Evolutionary conservation across 2,329 filamentous ascomycete genomes (phyloP).

Genomic region (Thelonectria rubi): DNA sequence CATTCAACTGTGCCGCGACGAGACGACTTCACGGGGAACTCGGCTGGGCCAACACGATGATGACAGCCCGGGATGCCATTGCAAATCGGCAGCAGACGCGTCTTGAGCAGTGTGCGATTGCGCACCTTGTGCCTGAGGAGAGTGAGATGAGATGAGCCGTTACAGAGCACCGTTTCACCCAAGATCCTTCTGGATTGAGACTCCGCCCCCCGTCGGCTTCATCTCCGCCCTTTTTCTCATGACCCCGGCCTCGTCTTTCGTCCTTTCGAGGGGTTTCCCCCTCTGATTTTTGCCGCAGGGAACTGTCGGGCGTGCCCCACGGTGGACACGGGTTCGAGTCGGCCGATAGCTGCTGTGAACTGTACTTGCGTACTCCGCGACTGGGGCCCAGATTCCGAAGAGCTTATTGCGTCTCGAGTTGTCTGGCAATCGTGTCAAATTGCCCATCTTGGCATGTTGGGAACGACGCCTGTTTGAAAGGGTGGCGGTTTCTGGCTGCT

Average conservation of each 20-base stretch:
- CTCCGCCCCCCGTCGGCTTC: neutral
- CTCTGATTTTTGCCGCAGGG: neutral
- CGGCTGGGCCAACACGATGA: neutral
- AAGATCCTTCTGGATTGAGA: neutral
- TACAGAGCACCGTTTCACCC: neutral
- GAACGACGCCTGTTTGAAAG: neutral
- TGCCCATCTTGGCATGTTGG: neutral
- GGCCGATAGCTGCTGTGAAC: neutral
- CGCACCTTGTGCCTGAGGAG: neutral
- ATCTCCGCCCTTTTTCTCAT: no score
- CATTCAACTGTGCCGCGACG: neutral
- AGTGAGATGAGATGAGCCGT: neutral
- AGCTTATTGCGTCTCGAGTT: no score
- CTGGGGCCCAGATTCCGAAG: neutral
- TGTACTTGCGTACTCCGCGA: neutral
- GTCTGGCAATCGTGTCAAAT: no score
- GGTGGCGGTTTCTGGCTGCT: no score
- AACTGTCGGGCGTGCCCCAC: neutral
- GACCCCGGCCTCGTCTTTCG: neutral
- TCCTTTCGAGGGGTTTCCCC: neutral
- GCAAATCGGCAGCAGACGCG: conserved; percentile 1
- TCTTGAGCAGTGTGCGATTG: conserved; percentile 1
- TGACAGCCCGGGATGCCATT: conserved; percentile 9
- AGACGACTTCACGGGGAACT: neutral
- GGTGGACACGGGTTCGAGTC: neutral